Evolutionary conservation across 176 grass and related monocot genomes (phyloP).

Genomic region (Dendrocalamus sinicus): DNA sequence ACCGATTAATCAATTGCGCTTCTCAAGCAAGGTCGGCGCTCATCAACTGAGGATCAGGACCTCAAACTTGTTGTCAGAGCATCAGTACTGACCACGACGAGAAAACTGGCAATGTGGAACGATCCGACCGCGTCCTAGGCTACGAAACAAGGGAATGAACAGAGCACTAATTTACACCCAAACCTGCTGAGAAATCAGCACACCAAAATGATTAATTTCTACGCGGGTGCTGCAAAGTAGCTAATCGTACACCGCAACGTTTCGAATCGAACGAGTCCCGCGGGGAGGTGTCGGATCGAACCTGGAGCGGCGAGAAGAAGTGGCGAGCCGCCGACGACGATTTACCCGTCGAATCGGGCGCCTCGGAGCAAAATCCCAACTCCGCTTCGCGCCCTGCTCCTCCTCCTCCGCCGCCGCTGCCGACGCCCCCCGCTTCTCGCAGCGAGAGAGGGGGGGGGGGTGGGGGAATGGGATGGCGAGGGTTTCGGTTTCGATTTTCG

Average conservation of each 20-base stretch:
- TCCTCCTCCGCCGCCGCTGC: not conserved
- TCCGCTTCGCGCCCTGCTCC: not conserved
- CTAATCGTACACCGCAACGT: not conserved
- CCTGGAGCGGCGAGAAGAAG: not conserved
- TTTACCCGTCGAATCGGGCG: not conserved
- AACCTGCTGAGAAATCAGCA: not conserved
- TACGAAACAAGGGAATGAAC: not conserved
- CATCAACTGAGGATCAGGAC: not conserved
- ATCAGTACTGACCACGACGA: not conserved
- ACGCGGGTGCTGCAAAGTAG: not conserved
- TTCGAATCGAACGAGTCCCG: not conserved
- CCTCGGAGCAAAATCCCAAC: not conserved
- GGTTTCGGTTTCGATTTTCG: constrained; percentile 42
- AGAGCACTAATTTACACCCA: not conserved
- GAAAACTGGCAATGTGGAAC: not conserved
- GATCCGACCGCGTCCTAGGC: not conserved
- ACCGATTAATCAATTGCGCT: not conserved
- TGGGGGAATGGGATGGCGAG: not conserved
- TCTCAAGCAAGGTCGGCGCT: not conserved
- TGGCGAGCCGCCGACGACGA: not conserved
- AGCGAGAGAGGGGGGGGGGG: not conserved
- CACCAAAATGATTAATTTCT: not conserved
- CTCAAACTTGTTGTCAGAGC: not conserved
- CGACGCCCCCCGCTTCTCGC: not conserved
- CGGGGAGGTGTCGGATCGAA: constrained; percentile 7